Evolutionary conservation across 73 alveolate genomes (phyloP).

Genomic region (Diophrys appendiculata): DNA sequence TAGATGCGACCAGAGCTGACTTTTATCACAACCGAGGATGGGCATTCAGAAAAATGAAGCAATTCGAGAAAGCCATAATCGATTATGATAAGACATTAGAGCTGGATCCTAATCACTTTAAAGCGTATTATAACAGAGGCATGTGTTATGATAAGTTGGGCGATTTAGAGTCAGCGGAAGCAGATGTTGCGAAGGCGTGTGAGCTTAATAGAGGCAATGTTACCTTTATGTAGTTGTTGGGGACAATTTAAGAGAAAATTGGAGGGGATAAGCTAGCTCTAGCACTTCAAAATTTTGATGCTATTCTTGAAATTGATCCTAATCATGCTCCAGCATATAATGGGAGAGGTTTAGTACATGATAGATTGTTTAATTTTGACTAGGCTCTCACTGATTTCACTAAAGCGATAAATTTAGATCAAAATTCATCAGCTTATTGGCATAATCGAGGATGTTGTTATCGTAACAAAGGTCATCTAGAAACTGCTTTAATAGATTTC

Average conservation of each 20-base stretch:
- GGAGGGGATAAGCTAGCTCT: conserved; percentile 79
- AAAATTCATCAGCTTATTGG: conserved; percentile 93
- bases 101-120: conserved; percentile 86
- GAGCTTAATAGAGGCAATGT: conserved; percentile 79
- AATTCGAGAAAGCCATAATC: conserved; percentile 82
- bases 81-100: conserved; percentile 90
- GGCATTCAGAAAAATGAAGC: conserved; percentile 92
- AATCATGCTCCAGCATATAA: conserved; percentile 93
- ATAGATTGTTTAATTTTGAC: conserved; percentile 87
- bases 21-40: conserved; percentile 97
- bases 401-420: conserved; percentile 87
- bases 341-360: conserved; percentile 97
- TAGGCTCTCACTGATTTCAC: conserved; percentile 94
- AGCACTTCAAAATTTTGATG: conserved; percentile 90
- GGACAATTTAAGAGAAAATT: conserved; percentile 89
- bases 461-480: conserved; percentile 90
- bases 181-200: conserved; percentile 83
- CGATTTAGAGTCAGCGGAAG: conserved; percentile 89
- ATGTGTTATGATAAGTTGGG: conserved; percentile 96
- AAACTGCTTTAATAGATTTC: conserved; percentile 89
- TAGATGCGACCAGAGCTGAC: conserved; percentile 95
- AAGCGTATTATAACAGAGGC: conserved; percentile 96
- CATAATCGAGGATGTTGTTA: conserved; percentile 98
- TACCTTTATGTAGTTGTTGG: conserved; percentile 92
- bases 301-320: conserved; percentile 85